Evolutionary conservation across 129 eudicot genomes (phyloP).

Genomic region (Pseudognaphalium luteoalbum): DNA sequence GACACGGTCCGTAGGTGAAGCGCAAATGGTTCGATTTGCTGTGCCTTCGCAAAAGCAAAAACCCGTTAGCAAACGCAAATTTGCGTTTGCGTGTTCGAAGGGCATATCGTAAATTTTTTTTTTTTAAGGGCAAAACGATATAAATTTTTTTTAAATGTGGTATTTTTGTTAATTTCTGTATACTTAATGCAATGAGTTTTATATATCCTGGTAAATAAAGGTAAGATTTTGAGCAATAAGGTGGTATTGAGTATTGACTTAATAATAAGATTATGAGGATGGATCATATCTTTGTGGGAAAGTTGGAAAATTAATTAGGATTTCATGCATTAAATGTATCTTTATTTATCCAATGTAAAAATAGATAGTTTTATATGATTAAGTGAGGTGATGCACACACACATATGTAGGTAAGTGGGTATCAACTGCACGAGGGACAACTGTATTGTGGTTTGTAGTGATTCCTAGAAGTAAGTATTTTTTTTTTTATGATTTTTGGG

Average conservation of each 20-base stretch:
- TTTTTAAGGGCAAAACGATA: no score
- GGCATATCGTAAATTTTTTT: no score
- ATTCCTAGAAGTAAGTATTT: constrained; percentile 29
- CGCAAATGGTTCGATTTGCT: no score
- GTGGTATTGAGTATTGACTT: neutral
- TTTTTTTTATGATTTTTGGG: constrained; percentile 27
- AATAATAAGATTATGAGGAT: neutral
- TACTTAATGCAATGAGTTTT: neutral
- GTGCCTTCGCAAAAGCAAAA: no score
- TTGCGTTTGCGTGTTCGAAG: no score
- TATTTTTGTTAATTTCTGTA: no score
- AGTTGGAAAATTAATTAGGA: neutral
- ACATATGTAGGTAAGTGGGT: constrained; percentile 35
- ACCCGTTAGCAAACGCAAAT: no score
- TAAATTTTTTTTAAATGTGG: no score
- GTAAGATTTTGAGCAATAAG: neutral
- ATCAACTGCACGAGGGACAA: constrained; percentile 44
- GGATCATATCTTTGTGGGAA: constrained; percentile 9
- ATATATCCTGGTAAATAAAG: no score
- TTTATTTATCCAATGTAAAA: constrained; percentile 13
- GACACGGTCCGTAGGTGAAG: no score
- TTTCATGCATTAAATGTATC: neutral
- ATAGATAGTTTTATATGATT: constrained; percentile 13
- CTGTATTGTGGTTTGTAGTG: constrained; percentile 35
- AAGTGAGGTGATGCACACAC: constrained; percentile 21